Evolutionary conservation across 192 early-diverging fungal species (phyloP), one percentile per base, ranked within the genome.

Genomic region (Linnemannia exigua): DNA sequence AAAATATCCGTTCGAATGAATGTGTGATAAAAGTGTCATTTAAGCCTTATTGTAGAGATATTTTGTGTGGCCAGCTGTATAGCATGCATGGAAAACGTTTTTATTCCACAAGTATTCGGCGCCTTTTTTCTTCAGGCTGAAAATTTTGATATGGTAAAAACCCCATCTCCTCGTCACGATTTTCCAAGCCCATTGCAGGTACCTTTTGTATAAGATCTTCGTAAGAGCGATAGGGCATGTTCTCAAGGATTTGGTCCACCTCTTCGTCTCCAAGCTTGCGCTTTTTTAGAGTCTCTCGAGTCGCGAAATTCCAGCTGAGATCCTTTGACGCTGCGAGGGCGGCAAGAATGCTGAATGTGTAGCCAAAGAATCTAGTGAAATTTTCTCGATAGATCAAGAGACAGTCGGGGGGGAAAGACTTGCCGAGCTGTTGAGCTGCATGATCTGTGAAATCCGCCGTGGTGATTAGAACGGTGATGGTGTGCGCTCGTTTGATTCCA

Each of bases 131-230:
- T 15, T n/a, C n/a, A n/a, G 47, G 28, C 31, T 46, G 28, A 36
- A 20, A 25, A 35, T 6, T 31, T 52, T 72, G 71, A 6, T 72
- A 51, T 44, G 46, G 75, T 44, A 77, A 77, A 36, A 77, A 67
- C 3, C 67, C 75, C 75, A 77, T 68, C 63, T 69, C 2, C 74
- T 76, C 67, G 7, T 74, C 73, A 58, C 46, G 12, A 0, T 28
- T 28, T 19, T 66, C 67, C 38, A 61, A 47, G n/a, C n/a, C 3
- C 74, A 67, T 25, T 47, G 74, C 5, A 69, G 75, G 75, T 37
- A 69, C 63, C 36, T 77, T 77, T 41, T 28, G 75, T 37, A 77
- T 8, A 50, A 77, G 75, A 50, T 77, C 75, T 22, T 67, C 74
- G 50, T 76, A 67, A 17, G 66, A 50, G 35, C 66, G 75, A 46